phyloP scores from a whole-genome alignment of 1,139 yeast species.

The Sugiyamaella paludigena region DNA sequence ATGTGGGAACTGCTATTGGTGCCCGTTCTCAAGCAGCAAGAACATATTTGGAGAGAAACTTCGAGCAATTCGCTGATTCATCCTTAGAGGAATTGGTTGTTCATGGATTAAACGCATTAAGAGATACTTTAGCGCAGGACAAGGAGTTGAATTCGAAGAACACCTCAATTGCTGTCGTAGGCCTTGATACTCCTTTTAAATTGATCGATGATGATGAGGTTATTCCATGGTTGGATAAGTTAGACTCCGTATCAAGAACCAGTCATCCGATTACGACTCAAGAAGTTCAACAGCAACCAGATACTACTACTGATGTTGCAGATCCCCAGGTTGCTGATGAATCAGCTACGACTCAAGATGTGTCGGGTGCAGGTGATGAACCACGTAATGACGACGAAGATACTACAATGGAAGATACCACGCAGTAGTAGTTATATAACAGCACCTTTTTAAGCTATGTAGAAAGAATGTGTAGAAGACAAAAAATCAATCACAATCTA shows the following conservation, averaged over 20 bases:
- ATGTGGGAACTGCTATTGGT: constrained; percentile 93
- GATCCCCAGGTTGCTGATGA: constrained; percentile 14
- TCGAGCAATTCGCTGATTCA: constrained; percentile 62
- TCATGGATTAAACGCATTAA: constrained; percentile 85
- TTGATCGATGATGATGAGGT: constrained; percentile 85
- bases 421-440: too few relatives aligned
- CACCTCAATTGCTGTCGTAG: constrained; percentile 89
- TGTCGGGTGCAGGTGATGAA: not conserved
- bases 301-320: constrained; percentile 9
- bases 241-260: constrained; percentile 52
- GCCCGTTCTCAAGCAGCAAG: constrained; percentile 98
- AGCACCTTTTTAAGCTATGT: too few relatives aligned
- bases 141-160: constrained; percentile 81
- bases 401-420: constrained; percentile 24
- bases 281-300: constrained; percentile 1
- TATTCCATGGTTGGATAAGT: constrained; percentile 66
- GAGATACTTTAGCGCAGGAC: constrained; percentile 93
- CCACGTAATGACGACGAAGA: constrained; percentile 10
- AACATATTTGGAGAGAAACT: constrained; percentile 86
- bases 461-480: not conserved
- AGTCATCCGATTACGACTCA: constrained; percentile 5
- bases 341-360: not conserved
- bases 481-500: too few relatives aligned
- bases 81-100: constrained; percentile 72
- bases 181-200: constrained; percentile 70